Evolutionary conservation across 129 eudicot genomes (phyloP), one percentile per base, ranked within the genome.

Genomic region (Artemisia annua): DNA sequence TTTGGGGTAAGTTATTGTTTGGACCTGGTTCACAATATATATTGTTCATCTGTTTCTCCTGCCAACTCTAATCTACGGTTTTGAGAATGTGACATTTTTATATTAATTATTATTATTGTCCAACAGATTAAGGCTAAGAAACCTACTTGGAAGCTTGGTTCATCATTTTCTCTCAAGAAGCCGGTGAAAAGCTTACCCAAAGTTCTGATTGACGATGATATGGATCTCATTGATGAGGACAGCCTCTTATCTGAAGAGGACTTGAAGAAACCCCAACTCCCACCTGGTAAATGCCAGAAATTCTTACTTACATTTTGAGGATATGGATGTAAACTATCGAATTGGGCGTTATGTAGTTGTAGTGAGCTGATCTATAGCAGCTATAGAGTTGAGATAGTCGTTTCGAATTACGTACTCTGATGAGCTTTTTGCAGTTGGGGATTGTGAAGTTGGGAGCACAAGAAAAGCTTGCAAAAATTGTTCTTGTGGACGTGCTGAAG

Each of bases 191-290:
- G 57, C 69, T 78, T 92, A 54, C 95, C 98, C 7, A 86, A 80
- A 83, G 77, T 92, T 57, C 87, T 83, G 81, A 74, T 92, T 49
- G 82, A 80, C 79, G 95, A 89, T 79, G 98, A 89, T 68, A 61
- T 72, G 80, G 98, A 92, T 77, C 85, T 89, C 78, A 92, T 92
- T 84, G 98, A 92, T 35, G 98, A 92, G 86, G 98, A 92, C 67
- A 87, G 95, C 69, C 96, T 92, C 67, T 80, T 92, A 67, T 89
- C 88, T 22, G 98, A 92, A 84, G 98, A 92, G 75, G 98, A 92
- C 78, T 71, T 89, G 57, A 89, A 89, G 86, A 92, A 89, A 81
- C 98, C 98, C 35, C 83, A 85, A 67, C 79, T 85, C 57, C 95
- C 96, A 71, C 79, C 81, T 66, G 95, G 98, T 92, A 82, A 58